Evolutionary conservation across 805 yeast species (phyloP), one percentile per base, ranked within the genome.

Genomic region (Yamadazyma sp.): DNA sequence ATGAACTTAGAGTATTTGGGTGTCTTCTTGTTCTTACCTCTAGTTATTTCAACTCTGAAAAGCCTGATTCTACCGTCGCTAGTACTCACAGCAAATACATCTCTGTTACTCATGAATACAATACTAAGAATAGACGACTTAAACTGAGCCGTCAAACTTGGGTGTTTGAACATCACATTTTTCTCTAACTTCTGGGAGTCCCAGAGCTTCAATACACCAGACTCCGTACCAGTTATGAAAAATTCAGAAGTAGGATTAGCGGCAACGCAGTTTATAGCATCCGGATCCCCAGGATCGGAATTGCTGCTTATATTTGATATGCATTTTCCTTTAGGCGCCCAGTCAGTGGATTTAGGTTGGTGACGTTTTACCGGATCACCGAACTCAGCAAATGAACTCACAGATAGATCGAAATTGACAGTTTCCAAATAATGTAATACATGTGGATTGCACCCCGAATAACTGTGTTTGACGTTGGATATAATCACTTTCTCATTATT

Each of bases 161-260:
- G 71, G 3, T 41, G 51, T 42, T 71, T 62, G 20, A 75, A 73
- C 7, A 74, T 62, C 3, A 80, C 75, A 27, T 82, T 84, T 38
- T 73, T 74, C 36, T 81, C 87, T 24, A 90, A 60, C 41, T 79
- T 76, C 7, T 63, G 50, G 1, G 81, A 59, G 52, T 87, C 95
- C 97, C 97, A 93, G 0, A 91, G 59, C 46, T 78, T 82, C 26
- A 93, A 51, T 1, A 64, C 53, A 0, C 97, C 96, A 19, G 74
- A 73, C 32, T 80, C 84, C 6, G 93, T 86, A 2, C 89, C 95
- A 2, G 93, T 80, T 2, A 88, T 63, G 45, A 91, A 80, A 46
- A 77, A 82, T 16, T 75, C 74, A 11, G 78, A 72, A 19, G 82
- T 80, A 0, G 83, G 80, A 4, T 85, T 71, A 0, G 77, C 73